These are phyloP conservation scores for Pythium coloratum DNA, from an alignment of 352 stramenopile species.

Conservation along the genomic window DNA sequence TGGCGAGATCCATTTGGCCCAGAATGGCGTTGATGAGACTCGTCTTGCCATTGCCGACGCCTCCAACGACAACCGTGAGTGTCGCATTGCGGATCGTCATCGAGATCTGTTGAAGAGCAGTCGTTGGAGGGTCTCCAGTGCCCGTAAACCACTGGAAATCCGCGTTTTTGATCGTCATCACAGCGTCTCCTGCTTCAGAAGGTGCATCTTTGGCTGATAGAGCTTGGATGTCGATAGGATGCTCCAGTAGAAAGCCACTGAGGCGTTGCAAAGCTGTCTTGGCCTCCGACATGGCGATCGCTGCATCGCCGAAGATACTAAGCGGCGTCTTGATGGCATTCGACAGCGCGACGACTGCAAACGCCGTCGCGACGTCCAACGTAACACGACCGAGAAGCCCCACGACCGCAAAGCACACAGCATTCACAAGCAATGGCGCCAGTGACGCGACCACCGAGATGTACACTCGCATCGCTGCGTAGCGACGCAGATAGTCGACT, in stretches of 20 bases:
- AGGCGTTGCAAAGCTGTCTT: constrained; percentile 41
- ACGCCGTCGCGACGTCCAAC: constrained; percentile 89
- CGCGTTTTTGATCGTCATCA: constrained; percentile 24
- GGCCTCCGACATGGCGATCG: constrained; percentile 44
- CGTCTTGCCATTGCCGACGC: constrained; percentile 51
- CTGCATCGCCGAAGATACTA: constrained; percentile 49
- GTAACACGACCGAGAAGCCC: constrained; percentile 59
- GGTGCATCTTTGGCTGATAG: neutral
- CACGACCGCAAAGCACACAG: constrained; percentile 87
- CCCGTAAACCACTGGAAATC: neutral
- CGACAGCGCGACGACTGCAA: constrained; percentile 92
- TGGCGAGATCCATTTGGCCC: constrained; percentile 39
- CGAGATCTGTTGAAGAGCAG: neutral
- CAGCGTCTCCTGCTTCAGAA: neutral
- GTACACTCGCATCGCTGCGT: constrained; percentile 6
- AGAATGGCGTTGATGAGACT: constrained; percentile 52
- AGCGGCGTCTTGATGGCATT: constrained; percentile 54
- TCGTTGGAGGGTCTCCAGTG: neutral
- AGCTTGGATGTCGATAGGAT: neutral
- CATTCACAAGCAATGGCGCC: constrained; percentile 90
- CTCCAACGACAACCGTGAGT: constrained; percentile 55
- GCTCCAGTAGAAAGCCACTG: constrained; percentile 40
- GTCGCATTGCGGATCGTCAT: neutral
- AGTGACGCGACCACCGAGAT: constrained; percentile 55
- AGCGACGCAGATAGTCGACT: constrained; percentile 21